phyloP scores from a whole-genome alignment of 257 asterid species.

The Fraxinus americana region DNA sequence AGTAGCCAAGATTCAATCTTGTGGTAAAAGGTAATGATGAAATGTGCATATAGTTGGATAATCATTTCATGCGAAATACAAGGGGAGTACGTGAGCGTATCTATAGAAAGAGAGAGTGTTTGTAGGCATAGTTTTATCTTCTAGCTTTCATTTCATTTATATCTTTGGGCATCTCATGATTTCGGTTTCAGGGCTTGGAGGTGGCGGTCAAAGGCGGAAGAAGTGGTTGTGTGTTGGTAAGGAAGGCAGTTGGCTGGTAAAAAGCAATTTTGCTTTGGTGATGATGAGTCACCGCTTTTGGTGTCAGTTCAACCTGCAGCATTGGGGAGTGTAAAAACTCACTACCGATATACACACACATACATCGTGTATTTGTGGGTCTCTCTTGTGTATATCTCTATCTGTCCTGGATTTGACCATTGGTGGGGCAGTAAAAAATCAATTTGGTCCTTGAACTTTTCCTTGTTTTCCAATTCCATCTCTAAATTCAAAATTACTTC shows the following conservation, averaged over 20 bases:
- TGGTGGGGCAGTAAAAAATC: background rate
- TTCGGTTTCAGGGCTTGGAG: background rate
- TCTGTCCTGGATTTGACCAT: too few relatives aligned
- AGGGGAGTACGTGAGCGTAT: background rate
- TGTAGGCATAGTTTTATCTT: background rate
- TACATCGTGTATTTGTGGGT: background rate
- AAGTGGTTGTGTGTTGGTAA: conserved; percentile 27
- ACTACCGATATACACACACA: background rate
- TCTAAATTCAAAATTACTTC: too few relatives aligned
- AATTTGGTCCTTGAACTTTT: background rate
- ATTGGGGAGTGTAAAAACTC: conserved; percentile 36
- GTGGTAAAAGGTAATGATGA: conserved; percentile 42
- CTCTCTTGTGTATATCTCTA: background rate
- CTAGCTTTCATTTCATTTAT: background rate
- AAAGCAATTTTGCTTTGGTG: conserved; percentile 23
- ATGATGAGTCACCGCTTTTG: conserved; percentile 24
- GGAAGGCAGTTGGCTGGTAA: conserved; percentile 4
- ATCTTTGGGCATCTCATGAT: too few relatives aligned
- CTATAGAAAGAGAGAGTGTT: background rate
- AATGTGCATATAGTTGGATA: conserved; percentile 37
- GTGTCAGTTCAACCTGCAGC: conserved; percentile 33
- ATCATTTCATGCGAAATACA: conserved; percentile 34
- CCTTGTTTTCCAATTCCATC: too few relatives aligned
- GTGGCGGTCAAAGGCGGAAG: conserved; percentile 20
- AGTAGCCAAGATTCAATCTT: conserved; percentile 31